Conservation (phyloP, 163 green algal genomes). For the Coccomyxa subellipsoidea region DNA sequence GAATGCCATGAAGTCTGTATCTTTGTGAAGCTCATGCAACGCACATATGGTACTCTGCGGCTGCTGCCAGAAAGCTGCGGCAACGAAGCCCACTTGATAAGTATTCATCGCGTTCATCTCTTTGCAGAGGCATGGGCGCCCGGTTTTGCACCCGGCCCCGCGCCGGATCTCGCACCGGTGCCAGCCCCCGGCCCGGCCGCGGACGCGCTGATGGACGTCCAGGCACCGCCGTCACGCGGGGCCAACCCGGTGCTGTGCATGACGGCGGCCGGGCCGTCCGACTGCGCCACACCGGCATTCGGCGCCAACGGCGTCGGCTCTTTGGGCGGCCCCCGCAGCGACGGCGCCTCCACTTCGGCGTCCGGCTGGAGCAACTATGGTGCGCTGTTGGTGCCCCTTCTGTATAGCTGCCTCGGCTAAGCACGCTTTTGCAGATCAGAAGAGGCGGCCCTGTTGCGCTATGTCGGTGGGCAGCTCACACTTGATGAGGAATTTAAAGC, state of each 20-base stretch:
- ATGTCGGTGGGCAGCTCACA: too few relatives aligned
- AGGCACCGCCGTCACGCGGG: background rate
- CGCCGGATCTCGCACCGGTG: background rate
- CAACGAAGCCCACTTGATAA: too few relatives aligned
- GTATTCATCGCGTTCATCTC: too few relatives aligned
- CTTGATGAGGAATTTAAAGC: too few relatives aligned
- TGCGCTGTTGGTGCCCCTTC: background rate
- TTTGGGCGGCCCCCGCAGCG: background rate
- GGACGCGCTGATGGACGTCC: background rate
- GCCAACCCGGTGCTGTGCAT: slow-evolving; percentile 5
- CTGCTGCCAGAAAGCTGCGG: too few relatives aligned
- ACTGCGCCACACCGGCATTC: background rate
- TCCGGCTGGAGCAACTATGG: background rate
- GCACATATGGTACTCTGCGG: too few relatives aligned
- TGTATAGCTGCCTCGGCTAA: too few relatives aligned
- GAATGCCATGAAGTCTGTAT: too few relatives aligned
- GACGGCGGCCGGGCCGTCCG: background rate
- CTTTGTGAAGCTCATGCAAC: too few relatives aligned
- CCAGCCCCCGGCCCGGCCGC: too few relatives aligned
- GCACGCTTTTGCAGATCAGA: too few relatives aligned
- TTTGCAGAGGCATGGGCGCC: background rate
- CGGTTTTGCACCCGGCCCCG: background rate
- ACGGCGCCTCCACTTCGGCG: background rate
- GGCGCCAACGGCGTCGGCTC: background rate
- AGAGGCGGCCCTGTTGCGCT: too few relatives aligned